Conservation (phyloP, 441 rosid species). For the Heliophila coronopifolia region DNA sequence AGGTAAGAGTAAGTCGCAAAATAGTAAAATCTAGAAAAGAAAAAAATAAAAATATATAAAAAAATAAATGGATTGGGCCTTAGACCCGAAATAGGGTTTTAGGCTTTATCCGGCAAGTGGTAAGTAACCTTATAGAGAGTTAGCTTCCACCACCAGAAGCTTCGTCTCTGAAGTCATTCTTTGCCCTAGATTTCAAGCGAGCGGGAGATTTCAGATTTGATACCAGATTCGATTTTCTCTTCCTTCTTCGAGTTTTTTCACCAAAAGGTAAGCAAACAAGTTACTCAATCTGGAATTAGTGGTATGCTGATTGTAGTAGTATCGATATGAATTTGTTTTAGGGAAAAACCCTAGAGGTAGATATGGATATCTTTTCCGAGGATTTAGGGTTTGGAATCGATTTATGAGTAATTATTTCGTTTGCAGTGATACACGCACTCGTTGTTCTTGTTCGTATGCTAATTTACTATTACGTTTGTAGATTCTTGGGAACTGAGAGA, state of each 20-base stretch:
- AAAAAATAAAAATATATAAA: neutral
- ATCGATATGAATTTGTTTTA: neutral
- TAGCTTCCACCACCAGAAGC: slow-evolving; percentile 15
- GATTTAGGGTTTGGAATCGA: slow-evolving; percentile 13
- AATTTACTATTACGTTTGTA: neutral
- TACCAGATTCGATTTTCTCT: slow-evolving; percentile 15
- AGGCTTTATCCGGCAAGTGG: slow-evolving; percentile 21
- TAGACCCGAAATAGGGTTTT: slow-evolving; percentile 18
- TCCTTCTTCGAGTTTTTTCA: neutral
- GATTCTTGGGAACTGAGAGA: slow-evolving; percentile 5
- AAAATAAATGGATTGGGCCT: slow-evolving; percentile 29
- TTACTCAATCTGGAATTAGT: neutral
- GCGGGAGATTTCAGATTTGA: slow-evolving; percentile 25
- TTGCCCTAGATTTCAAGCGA: slow-evolving; percentile 24
- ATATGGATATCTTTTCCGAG: neutral
- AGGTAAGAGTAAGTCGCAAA: no score
- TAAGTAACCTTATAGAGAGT: neutral
- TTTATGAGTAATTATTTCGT: neutral
- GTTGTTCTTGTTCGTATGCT: neutral
- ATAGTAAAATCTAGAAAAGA: no score
- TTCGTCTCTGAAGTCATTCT: slow-evolving; percentile 12
- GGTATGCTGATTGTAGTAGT: neutral
- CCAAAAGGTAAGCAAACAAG: slow-evolving; percentile 4
- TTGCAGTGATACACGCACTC: neutral
- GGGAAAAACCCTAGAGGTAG: neutral